Evolutionary conservation across 2,329 filamentous ascomycete species (phyloP), one percentile per base, ranked within the genome.

Genomic region (Phialophora tarda): DNA sequence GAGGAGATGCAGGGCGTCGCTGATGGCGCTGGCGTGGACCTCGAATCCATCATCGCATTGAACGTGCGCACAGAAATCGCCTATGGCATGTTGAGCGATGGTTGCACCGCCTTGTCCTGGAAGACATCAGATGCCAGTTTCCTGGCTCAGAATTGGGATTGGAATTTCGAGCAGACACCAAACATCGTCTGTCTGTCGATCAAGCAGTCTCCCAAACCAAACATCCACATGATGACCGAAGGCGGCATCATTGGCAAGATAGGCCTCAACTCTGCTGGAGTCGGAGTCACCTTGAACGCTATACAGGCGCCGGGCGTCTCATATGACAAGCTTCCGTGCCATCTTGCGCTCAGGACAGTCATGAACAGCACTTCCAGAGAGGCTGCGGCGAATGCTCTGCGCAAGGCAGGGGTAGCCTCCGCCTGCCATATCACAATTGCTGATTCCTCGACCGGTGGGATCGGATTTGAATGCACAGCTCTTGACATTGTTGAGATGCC

Each of bases 31-130:
- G 77, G 74, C 0, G 71, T 80, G 5, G 74, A 80, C n/a, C 68
- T 86, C 0, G 76, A 83, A 8, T 82, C 84, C 26, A 84, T 88
- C 47, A 76, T 88, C 8, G 85, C 86, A 0, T 74, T 88, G 60
- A 88, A 88, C 68, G 84, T 86, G 26, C 81, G 86, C 12, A 88
- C 85, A 0, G 85, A 88, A 72, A 86, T 88, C 58, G 82, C 84
- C 0, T 85, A 85, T 68, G 86, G 85, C 0, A 74, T 83, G 65
- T 85, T 85, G 68, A 82, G 77, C 51, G 86, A 88, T 72, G 86
- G 85, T 10, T 88, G 86, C 70, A 87, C 86, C 3, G 80, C 83
- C 21, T 72, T 88, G 10, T 79, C 80, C 8, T 87, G 84, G 84
- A 78, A 79, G 58, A 83, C 79, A 2, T 69, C 64, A 3, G 72